These are phyloP conservation scores for Hordeum marinum DNA, from an alignment of 176 grass and related monocot species.

Conservation along the genomic window DNA sequence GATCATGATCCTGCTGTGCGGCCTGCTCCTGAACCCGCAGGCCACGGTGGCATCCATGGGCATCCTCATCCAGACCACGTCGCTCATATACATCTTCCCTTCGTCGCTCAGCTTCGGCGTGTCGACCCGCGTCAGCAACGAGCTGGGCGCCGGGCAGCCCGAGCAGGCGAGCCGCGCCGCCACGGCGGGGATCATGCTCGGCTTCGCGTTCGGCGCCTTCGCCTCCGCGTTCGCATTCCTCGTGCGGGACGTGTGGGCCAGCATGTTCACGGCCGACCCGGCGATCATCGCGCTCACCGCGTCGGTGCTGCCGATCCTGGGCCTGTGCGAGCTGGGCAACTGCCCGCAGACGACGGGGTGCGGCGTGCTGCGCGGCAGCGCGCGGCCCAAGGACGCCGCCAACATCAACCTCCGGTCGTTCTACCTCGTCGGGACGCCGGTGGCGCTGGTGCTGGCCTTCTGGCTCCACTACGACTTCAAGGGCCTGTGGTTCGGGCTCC, in stretches of 20 bases:
- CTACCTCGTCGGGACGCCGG: conserved; percentile 74
- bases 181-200: conserved; percentile 48
- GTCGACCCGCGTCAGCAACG: conserved; percentile 88
- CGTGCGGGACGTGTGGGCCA: conserved; percentile 58
- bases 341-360: conserved; percentile 88
- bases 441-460: conserved; percentile 70
- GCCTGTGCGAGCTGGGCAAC: conserved; percentile 77
- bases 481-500: conserved; percentile 77
- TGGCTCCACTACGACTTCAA: conserved; percentile 52
- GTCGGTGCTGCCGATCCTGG: conserved; percentile 69
- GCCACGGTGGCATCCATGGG: conserved; percentile 94
- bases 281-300: conserved; percentile 69
- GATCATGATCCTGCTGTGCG: conserved; percentile 96
- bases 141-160: conserved; percentile 69
- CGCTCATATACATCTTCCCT: conserved; percentile 94
- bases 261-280: conserved; percentile 71
- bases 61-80: conserved; percentile 90
- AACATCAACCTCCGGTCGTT: conserved; percentile 83
- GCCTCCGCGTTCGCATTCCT: conserved; percentile 62
- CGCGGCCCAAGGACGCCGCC: conserved; percentile 66
- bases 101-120: conserved; percentile 91
- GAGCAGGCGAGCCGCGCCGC: conserved; percentile 57
- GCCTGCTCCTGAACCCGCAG: conserved; percentile 80
- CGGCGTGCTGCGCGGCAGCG: conserved; percentile 80
- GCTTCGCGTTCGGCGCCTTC: conserved; percentile 54